Conservation (phyloP, 2,329 filamentous ascomycete genomes). For the Aureobasidium sp. region DNA sequence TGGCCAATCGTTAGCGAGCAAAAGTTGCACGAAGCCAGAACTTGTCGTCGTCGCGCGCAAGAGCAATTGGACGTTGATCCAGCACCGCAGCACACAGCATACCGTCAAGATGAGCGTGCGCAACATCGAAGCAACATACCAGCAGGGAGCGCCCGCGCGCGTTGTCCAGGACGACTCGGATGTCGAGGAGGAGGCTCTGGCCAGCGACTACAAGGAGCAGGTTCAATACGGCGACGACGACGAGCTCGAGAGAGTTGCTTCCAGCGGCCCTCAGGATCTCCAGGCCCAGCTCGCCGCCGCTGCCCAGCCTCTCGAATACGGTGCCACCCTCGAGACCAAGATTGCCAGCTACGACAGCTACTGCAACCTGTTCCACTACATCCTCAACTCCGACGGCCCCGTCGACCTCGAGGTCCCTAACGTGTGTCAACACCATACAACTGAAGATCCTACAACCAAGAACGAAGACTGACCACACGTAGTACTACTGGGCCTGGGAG, state of each 20-base stretch:
- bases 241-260: constrained; percentile 62
- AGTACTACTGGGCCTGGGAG: constrained; percentile 99
- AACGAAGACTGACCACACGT: background rate
- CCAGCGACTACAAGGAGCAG: constrained; percentile 93
- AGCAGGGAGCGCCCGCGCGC: constrained; percentile 31
- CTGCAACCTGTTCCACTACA: constrained; percentile 98
- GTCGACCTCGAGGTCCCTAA: constrained; percentile 95
- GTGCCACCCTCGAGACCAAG: constrained; percentile 90
- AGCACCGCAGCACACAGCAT: background rate
- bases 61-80: background rate
- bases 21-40: constrained; percentile 11
- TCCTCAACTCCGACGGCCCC: constrained; percentile 97
- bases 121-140: constrained; percentile 21
- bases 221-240: constrained; percentile 74
- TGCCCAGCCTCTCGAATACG: constrained; percentile 91
- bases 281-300: constrained; percentile 86
- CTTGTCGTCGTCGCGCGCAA: background rate
- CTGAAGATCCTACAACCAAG: constrained; percentile 13
- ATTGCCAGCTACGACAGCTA: constrained; percentile 99
- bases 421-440: constrained; percentile 48
- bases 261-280: constrained; percentile 75
- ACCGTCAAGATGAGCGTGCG: constrained; percentile 23
- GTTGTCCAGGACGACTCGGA: constrained; percentile 58
- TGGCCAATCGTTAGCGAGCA: background rate
- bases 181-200: constrained; percentile 90